Conservation (phyloP, 805 yeast species). For the Candida endomychidarum region DNA sequence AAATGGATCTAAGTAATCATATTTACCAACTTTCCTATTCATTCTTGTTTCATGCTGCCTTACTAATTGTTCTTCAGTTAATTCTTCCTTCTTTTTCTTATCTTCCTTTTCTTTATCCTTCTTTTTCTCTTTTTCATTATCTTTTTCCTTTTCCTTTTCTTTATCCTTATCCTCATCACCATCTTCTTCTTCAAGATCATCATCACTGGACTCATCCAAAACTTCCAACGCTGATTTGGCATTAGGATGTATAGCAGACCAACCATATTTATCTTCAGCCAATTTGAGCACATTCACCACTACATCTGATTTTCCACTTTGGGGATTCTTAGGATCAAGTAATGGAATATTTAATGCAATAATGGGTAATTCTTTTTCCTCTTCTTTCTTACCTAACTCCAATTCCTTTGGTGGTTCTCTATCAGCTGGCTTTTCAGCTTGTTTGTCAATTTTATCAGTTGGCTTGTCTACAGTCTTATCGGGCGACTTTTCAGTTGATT, state of each 20-base stretch:
- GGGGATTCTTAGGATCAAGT: conserved; percentile 44
- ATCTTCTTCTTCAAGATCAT: conserved; percentile 28
- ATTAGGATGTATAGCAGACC: conserved; percentile 66
- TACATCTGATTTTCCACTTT: conserved; percentile 60
- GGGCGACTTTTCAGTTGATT: not conserved
- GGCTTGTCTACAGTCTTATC: not conserved
- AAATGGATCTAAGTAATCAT: conserved; percentile 91
- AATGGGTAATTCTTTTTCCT: conserved; percentile 41
- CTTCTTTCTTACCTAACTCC: conserved; percentile 20
- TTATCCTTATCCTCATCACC: conserved; percentile 29
- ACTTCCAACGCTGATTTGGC: conserved; percentile 57
- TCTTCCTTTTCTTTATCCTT: conserved; percentile 56
- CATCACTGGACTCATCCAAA: conserved; percentile 38
- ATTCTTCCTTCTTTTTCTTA: conserved; percentile 25
- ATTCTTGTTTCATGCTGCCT: conserved; percentile 44
- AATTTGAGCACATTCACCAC: conserved; percentile 69
- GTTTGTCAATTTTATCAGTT: not conserved
- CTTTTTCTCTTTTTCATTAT: conserved; percentile 17
- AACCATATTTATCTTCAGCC: conserved; percentile 85
- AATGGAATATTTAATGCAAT: conserved; percentile 58
- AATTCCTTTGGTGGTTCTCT: conserved; percentile 11
- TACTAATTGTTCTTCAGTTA: conserved; percentile 44
- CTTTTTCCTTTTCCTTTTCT: conserved; percentile 14
- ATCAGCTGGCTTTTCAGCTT: conserved; percentile 3
- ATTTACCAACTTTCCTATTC: conserved; percentile 83